phyloP scores from a whole-genome alignment of 805 yeast genomes.

The Danielozyma ontarioensis region DNA sequence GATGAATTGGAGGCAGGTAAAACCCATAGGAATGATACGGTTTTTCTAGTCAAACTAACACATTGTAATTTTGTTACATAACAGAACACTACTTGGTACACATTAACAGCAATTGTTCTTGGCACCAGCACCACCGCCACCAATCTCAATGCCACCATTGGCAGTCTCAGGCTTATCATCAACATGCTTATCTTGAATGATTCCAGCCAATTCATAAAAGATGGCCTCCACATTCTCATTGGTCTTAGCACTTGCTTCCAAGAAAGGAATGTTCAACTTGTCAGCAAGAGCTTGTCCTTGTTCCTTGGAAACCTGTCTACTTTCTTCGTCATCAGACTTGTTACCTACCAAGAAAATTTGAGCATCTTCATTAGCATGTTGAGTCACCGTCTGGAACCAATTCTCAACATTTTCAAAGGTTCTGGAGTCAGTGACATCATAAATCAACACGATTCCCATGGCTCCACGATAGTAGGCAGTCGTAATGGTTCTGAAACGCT shows the following conservation, averaged over 20 bases:
- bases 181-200: constrained; percentile 75
- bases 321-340: constrained; percentile 86
- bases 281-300: constrained; percentile 88
- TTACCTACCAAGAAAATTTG: constrained; percentile 92
- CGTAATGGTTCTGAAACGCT: constrained; percentile 88
- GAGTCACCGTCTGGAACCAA: constrained; percentile 94
- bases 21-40: too few relatives aligned
- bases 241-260: constrained; percentile 95
- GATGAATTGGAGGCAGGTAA: too few relatives aligned
- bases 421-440: constrained; percentile 83
- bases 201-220: constrained; percentile 81
- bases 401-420: constrained; percentile 89
- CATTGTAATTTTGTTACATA: too few relatives aligned
- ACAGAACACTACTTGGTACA: too few relatives aligned
- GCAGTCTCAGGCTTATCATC: constrained; percentile 28
- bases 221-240: constrained; percentile 89
- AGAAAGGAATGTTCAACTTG: constrained; percentile 82
- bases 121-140: constrained; percentile 15
- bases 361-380: constrained; percentile 95
- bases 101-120: constrained; percentile 38
- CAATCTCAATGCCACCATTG: constrained; percentile 34
- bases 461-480: constrained; percentile 92
- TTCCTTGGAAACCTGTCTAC: constrained; percentile 81
- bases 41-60: too few relatives aligned
- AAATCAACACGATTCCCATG: constrained; percentile 78